Evolutionary conservation across 2,329 filamentous ascomycete genomes (phyloP).

Genomic region (Penicillium polonicum): DNA sequence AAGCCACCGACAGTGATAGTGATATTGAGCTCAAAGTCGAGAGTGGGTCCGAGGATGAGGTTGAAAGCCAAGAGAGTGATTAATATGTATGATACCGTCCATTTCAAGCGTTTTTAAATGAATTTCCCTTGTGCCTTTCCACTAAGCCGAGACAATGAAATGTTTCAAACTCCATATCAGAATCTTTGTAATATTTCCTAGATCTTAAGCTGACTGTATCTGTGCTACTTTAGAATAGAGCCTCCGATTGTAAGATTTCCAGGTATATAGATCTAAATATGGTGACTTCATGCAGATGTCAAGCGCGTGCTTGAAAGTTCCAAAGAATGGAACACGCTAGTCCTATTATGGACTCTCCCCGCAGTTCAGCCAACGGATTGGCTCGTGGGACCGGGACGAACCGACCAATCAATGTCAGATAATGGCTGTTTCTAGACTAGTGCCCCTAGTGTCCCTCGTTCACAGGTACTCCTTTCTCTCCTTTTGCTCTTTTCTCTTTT

Average conservation of each 20-base stretch:
- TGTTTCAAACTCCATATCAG: background rate
- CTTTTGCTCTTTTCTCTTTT: no score
- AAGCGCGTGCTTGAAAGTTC: background rate
- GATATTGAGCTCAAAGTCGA: background rate
- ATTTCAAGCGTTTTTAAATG: background rate
- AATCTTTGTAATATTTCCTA: background rate
- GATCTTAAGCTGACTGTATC: background rate
- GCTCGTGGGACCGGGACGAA: background rate
- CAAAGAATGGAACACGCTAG: background rate
- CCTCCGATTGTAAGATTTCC: background rate
- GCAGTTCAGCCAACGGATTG: background rate
- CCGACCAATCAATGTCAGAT: background rate
- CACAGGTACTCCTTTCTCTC: background rate
- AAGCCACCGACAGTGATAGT: background rate
- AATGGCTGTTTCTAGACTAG: background rate
- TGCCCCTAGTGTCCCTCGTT: background rate
- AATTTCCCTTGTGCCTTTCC: background rate
- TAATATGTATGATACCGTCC: background rate
- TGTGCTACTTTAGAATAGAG: background rate
- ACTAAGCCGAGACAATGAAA: background rate
- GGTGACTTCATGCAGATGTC: background rate
- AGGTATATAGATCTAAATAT: background rate
- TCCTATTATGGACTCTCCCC: background rate
- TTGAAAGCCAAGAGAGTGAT: background rate
- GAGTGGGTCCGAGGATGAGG: background rate